phyloP scores from a whole-genome alignment of 2,329 filamentous ascomycete species.

The Alternaria metachromatica region DNA sequence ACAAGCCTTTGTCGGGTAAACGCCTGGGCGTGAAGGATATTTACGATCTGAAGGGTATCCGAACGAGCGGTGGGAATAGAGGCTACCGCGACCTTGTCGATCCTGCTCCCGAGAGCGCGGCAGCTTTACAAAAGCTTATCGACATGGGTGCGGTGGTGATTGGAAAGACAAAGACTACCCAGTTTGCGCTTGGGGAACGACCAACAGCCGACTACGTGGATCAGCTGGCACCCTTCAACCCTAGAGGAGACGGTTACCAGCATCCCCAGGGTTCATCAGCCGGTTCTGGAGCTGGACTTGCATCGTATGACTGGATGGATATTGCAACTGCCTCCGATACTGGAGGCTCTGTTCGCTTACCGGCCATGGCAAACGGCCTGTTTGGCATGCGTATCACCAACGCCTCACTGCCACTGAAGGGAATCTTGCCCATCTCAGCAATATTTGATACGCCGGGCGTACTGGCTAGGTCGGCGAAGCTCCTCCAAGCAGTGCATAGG shows the following conservation, averaged over 20 bases:
- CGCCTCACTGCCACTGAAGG: slow-evolving; percentile 15
- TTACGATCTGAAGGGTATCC: slow-evolving; percentile 20
- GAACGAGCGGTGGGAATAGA: slow-evolving; percentile 20
- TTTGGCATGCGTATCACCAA: slow-evolving; percentile 20
- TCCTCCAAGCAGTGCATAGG: slow-evolving; percentile 18
- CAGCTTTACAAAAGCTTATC: slow-evolving; percentile 20
- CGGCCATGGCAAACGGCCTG: slow-evolving; percentile 12
- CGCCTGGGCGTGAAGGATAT: slow-evolving; percentile 27
- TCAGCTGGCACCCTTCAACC: slow-evolving; percentile 38
- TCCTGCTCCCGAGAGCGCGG: slow-evolving; percentile 5
- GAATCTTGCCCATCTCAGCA: slow-evolving; percentile 17
- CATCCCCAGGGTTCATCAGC: slow-evolving; percentile 13
- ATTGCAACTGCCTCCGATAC: slow-evolving; percentile 22
- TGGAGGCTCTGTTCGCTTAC: slow-evolving; percentile 13
- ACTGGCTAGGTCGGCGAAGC: slow-evolving; percentile 16
- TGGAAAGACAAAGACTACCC: slow-evolving; percentile 59
- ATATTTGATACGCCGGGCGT: slow-evolving; percentile 22
- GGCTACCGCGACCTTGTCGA: slow-evolving; percentile 15
- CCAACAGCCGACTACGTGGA: slow-evolving; percentile 37
- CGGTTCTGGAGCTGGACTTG: slow-evolving; percentile 14
- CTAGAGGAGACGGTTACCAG: slow-evolving; percentile 37
- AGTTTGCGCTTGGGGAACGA: slow-evolving; percentile 50
- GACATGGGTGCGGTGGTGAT: slow-evolving; percentile 49
- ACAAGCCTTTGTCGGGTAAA: slow-evolving; percentile 15
- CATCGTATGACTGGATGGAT: slow-evolving; percentile 26